phyloP scores from a whole-genome alignment of 1,284 basidiomycete genomes.

The Ustilago crameri region DNA sequence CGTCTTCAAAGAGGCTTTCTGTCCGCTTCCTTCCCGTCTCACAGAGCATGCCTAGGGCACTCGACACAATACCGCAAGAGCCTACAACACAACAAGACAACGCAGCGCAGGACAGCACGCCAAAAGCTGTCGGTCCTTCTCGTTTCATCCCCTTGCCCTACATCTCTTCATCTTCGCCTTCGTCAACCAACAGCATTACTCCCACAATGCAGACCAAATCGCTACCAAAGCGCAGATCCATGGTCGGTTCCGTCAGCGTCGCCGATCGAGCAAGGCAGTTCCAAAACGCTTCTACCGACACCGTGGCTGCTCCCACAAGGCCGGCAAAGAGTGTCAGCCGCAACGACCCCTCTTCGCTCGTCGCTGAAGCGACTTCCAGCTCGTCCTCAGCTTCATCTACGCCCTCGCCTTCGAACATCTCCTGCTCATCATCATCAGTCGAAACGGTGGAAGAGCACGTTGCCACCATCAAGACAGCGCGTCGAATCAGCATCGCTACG shows the following conservation, averaged over 20 bases:
- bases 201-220: constrained; percentile 16
- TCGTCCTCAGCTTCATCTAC: not conserved
- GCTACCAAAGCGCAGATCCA: constrained; percentile 22
- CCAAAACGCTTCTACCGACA: constrained; percentile 3
- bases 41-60: not conserved
- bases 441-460: not conserved
- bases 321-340: constrained; percentile 1
- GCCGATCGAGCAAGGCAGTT: constrained; percentile 33
- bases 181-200: not conserved
- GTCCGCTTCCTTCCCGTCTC: constrained; percentile 7
- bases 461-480: constrained; percentile 23
- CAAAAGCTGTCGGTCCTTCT: constrained; percentile 10
- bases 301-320: not conserved
- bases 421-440: constrained; percentile 3
- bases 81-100: too few relatives aligned
- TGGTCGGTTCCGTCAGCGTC: constrained; percentile 23
- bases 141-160: constrained; percentile 1
- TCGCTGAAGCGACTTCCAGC: constrained; percentile 2
- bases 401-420: not conserved
- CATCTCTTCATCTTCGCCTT: not conserved
- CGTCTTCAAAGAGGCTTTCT: not conserved
- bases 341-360: not conserved
- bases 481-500: constrained; percentile 36
- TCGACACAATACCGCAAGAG: not conserved
- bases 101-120: constrained; percentile 7